A percentile compares a stretch with the other conserved stretches of the same genome.
These are phyloP conservation scores for Aspergillaceae sp. DNA, from an alignment of 2,329 filamentous ascomycete genomes.

Conservation along the genomic window DNA sequence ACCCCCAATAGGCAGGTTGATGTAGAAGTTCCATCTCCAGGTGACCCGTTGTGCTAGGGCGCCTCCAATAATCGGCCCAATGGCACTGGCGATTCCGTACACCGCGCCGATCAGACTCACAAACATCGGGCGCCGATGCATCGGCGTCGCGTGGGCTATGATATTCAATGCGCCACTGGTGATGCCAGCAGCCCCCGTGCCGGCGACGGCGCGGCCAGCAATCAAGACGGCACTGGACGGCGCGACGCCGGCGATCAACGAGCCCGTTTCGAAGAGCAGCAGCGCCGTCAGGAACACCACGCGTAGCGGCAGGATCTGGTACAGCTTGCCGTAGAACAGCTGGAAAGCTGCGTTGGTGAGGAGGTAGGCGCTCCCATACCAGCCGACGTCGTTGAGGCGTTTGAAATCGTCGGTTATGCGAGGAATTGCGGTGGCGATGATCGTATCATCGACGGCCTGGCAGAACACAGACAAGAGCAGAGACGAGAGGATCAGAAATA, in stretches of 20 bases:
- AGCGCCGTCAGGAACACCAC: conserved; percentile 26
- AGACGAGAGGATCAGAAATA: too few relatives aligned
- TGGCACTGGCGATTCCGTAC: conserved; percentile 25
- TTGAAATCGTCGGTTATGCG: conserved; percentile 35
- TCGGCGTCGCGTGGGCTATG: conserved; percentile 23
- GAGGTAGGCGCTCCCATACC: conserved; percentile 34
- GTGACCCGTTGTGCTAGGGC: conserved; percentile 19
- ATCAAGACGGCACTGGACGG: conserved; percentile 24
- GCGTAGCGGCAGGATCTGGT: conserved; percentile 29
- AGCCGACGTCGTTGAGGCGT: conserved; percentile 32
- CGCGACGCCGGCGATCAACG: conserved; percentile 21
- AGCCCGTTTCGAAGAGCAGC: conserved; percentile 31
- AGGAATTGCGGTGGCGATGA: conserved; percentile 34
- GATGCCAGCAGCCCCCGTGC: conserved; percentile 22
- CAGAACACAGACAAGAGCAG: too few relatives aligned
- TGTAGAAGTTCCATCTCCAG: conserved; percentile 44
- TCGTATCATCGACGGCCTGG: conserved; percentile 14
- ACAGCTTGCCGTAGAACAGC: conserved; percentile 30
- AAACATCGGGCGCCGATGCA: conserved; percentile 23
- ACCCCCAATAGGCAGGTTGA: conserved; percentile 41
- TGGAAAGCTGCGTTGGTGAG: conserved; percentile 30
- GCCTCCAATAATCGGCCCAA: conserved; percentile 26
- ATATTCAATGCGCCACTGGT: conserved; percentile 26
- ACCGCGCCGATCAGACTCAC: conserved; percentile 23
- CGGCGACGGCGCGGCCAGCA: conserved; percentile 26